phyloP scores from a whole-genome alignment of 2,329 filamentous ascomycete genomes.

The Simplicillium sp. region DNA sequence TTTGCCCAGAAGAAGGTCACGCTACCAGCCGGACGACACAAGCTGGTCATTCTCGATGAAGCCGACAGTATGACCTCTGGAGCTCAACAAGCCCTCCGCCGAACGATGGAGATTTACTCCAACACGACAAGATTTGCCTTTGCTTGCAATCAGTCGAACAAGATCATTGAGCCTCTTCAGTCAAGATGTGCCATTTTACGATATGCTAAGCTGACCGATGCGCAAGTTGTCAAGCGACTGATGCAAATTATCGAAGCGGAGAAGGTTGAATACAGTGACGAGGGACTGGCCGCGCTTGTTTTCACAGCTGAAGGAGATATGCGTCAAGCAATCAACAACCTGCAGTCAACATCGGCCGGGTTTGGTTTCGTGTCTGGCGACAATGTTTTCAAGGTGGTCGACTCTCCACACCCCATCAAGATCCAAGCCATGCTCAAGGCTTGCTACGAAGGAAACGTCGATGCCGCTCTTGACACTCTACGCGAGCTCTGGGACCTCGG shows the following conservation, averaged over 20 bases:
- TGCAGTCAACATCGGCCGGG: slow-evolving; percentile 86
- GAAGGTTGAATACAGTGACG: slow-evolving; percentile 81
- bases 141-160: slow-evolving; percentile 97
- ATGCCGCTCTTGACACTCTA: slow-evolving; percentile 74
- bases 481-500: slow-evolving; percentile 91
- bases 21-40: slow-evolving; percentile 79
- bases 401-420: slow-evolving; percentile 94
- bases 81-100: slow-evolving; percentile 85
- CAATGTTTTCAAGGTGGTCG: slow-evolving; percentile 96
- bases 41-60: slow-evolving; percentile 95
- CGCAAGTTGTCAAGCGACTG: slow-evolving; percentile 81
- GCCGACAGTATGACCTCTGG: slow-evolving; percentile 97
- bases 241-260: slow-evolving; percentile 91
- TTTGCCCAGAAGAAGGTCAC: slow-evolving; percentile 99
- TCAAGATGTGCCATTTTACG: slow-evolving; percentile 93
- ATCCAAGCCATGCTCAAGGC: slow-evolving; percentile 98
- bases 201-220: slow-evolving; percentile 86
- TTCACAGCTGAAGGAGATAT: slow-evolving; percentile 98
- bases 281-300: slow-evolving; percentile 89
- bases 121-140: slow-evolving; percentile 95
- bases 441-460: slow-evolving; percentile 86
- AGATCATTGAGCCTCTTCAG: slow-evolving; percentile 98
- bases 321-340: slow-evolving; percentile 97
- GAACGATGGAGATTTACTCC: slow-evolving; percentile 99
- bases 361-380: slow-evolving; percentile 97